Evolutionary conservation across 1,284 basidiomycete species (phyloP).

Genomic region (Boletus calvinii): DNA sequence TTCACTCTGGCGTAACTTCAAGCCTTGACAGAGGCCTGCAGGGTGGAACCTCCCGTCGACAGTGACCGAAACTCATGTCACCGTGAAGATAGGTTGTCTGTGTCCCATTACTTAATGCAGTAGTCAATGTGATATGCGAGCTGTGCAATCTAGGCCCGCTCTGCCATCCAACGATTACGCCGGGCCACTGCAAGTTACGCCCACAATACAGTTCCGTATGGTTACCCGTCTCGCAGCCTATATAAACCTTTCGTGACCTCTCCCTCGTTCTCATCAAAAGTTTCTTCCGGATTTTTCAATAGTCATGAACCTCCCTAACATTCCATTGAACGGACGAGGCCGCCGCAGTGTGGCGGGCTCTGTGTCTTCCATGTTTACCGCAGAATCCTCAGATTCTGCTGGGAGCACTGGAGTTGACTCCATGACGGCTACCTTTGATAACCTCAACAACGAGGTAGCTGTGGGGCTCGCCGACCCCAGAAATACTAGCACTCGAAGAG

Average conservation of each 20-base stretch:
- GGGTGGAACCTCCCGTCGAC: too few relatives aligned
- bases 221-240: background rate
- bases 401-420: background rate
- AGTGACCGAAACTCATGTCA: too few relatives aligned
- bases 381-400: background rate
- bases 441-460: constrained; percentile 1
- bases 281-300: background rate
- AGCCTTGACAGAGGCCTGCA: too few relatives aligned
- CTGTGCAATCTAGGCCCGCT: background rate
- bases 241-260: constrained; percentile 3
- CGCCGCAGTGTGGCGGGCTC: background rate
- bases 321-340: background rate
- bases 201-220: background rate
- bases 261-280: background rate
- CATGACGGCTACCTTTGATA: background rate
- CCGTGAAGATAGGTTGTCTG: background rate
- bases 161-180: background rate
- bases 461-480: constrained; percentile 48
- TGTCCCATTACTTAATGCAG: background rate
- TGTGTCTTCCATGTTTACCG: background rate
- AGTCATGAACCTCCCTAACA: background rate
- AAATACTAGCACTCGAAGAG: constrained; percentile 37
- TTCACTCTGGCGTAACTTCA: too few relatives aligned
- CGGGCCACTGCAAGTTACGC: background rate
- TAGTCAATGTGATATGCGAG: background rate